Percentiles rank a stretch among this genome's conserved stretches.
Evolutionary conservation across 805 yeast species (phyloP).

Genomic region (Wickerhamomyces rabaulensis): DNA sequence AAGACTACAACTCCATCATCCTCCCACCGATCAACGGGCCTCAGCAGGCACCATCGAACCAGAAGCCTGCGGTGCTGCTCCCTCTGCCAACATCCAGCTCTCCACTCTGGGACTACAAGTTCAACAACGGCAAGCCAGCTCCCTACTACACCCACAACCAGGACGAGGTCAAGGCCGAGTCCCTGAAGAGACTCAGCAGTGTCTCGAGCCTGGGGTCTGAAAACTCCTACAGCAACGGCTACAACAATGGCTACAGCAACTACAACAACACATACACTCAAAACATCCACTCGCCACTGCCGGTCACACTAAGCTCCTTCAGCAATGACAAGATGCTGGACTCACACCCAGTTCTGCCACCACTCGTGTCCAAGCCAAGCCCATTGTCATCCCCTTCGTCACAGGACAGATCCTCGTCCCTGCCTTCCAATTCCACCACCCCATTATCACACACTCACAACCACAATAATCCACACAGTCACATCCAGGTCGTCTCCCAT

Average conservation of each 20-base stretch:
- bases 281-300: slow-evolving; percentile 6
- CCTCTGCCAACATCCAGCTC: slow-evolving; percentile 2
- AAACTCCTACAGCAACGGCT: not conserved
- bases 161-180: not conserved
- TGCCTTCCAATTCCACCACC: slow-evolving; percentile 9
- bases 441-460: slow-evolving; percentile 4
- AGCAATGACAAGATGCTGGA: slow-evolving; percentile 2
- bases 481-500: not conserved
- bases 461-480: not conserved
- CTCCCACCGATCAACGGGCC: slow-evolving; percentile 8
- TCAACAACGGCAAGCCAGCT: slow-evolving; percentile 1
- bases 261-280: slow-evolving; percentile 4
- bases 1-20: slow-evolving; percentile 5
- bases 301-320: slow-evolving; percentile 6
- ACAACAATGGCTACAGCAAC: slow-evolving; percentile 7
- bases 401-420: slow-evolving; percentile 10
- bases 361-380: not conserved
- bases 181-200: not conserved
- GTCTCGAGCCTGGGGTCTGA: not conserved
- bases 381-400: slow-evolving; percentile 10
- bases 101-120: not conserved
- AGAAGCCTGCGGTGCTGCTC: not conserved
- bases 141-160: not conserved
- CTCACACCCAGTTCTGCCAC: slow-evolving; percentile 8
- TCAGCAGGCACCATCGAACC: not conserved